Conservation (phyloP, 495 filamentous ascomycete genomes). For the Rusavskia elegans region DNA sequence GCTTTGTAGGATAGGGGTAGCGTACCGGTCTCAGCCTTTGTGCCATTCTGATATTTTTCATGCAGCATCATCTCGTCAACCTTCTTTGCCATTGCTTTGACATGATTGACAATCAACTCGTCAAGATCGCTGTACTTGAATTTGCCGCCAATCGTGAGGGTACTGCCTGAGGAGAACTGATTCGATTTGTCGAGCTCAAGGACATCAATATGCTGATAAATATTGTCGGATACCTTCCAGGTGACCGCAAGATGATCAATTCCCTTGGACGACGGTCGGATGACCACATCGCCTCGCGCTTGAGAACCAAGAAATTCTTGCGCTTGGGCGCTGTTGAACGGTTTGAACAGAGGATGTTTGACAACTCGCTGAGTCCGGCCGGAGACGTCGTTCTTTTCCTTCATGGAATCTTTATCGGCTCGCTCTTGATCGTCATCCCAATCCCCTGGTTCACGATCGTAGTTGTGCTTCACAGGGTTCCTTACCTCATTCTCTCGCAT, state of each 20-base stretch:
- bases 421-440: conserved; percentile 78
- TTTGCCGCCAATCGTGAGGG: conserved; percentile 67
- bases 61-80: conserved; percentile 89
- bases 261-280: conserved; percentile 85
- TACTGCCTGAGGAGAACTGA: conserved; percentile 78
- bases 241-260: conserved; percentile 90
- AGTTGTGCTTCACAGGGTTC: conserved; percentile 44
- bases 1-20: conserved; percentile 5
- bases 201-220: conserved; percentile 95
- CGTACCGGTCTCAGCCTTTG: conserved; percentile 72
- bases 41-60: conserved; percentile 77
- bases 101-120: conserved; percentile 90
- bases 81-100: conserved; percentile 95
- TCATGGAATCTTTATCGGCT: conserved; percentile 57
- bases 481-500: conserved; percentile 65
- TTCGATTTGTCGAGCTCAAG: conserved; percentile 92
- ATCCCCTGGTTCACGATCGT: conserved; percentile 56
- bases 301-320: conserved; percentile 84
- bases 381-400: conserved; percentile 65
- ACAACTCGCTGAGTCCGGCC: conserved; percentile 83
- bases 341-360: conserved; percentile 87
- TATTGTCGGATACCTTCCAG: conserved; percentile 91
- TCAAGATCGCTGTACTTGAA: conserved; percentile 92
- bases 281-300: conserved; percentile 75
- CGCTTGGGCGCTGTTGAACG: conserved; percentile 84